Base-by-base conservation (phyloP, 169 alveolate genomes). In the Eimeria falciformis region DNA sequence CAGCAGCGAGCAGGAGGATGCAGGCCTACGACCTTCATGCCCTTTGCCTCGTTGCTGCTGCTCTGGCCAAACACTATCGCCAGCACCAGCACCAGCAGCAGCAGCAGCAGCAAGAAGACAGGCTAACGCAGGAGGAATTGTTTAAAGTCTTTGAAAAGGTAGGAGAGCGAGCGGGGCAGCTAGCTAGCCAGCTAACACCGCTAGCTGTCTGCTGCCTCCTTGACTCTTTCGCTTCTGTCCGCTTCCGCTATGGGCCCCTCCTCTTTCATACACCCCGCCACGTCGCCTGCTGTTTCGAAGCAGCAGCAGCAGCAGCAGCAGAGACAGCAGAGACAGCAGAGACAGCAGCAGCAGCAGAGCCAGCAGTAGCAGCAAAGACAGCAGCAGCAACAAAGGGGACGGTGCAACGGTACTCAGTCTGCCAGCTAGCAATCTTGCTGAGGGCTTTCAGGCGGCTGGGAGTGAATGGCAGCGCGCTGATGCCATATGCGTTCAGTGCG, bases 391-490 rank as follows among this genome's bases (percentile, higher is more conserved):
- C 43, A 25, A 40, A 14, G 11, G 33, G 40, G 40, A 53, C 25
- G 17, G 43, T 62, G 75, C 17, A 62, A 18, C 33, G 43, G 37
- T 62, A 62, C 25, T 62, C 75, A n/a, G 75, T 62, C 7, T 62
- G 75, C 75, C 75, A 62, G 29, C 29, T 62, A 25, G 75, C 75
- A 14, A 62, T 62, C 75, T 40, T 62, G 75, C 37, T 62, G 37
- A 62, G 75, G 75, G 75, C 75, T 12, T 62, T 62, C 75, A 62
- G 75, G 37, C 75, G 75, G 75, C 75, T 62, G 18, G 75, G 29
- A 21, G 29, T 25, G 21, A 62, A 25, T 62, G 75, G 40, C 18
- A 21, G 75, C 75, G 75, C 75, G 40, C 37, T 62, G 75, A 37
- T 62, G 75, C 75, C 75, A 23, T 62, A 62, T 9, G 75, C 75